These are phyloP conservation scores for Gynostemma pentaphyllum DNA, from an alignment of 306 rosid species.

Conservation along the genomic window DNA sequence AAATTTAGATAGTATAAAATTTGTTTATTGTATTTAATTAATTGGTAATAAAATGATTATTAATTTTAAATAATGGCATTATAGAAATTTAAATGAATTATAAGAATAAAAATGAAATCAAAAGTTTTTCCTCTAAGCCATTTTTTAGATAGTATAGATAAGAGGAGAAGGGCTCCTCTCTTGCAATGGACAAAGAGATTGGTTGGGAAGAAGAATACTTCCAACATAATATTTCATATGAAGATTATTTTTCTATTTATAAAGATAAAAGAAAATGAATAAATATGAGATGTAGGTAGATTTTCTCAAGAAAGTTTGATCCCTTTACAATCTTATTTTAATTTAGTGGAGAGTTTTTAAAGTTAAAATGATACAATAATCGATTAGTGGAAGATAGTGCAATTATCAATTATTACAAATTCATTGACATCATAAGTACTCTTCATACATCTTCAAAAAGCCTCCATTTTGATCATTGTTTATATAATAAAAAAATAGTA, in stretches of 20 bases:
- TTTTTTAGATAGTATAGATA: too few relatives aligned
- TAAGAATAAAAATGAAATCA: too few relatives aligned
- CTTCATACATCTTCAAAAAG: background rate
- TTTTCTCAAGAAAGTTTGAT: background rate
- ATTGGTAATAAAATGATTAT: too few relatives aligned
- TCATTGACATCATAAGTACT: background rate
- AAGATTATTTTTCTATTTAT: background rate
- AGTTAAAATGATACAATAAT: slow-evolving; percentile 2
- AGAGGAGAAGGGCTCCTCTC: background rate
- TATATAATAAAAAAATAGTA: background rate
- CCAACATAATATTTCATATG: background rate
- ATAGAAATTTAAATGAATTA: too few relatives aligned
- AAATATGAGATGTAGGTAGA: background rate
- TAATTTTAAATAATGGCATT: too few relatives aligned
- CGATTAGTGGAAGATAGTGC: slow-evolving; percentile 4
- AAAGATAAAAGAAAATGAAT: background rate
- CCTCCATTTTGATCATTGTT: slow-evolving; percentile 4
- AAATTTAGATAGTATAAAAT: too few relatives aligned
- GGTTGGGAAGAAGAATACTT: background rate
- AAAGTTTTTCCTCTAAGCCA: too few relatives aligned
- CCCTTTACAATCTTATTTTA: background rate
- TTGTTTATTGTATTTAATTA: too few relatives aligned
- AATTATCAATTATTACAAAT: slow-evolving; percentile 3
- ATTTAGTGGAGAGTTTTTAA: slow-evolving; percentile 2
- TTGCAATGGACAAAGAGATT: background rate